Evolutionary conservation across 1,139 yeast genomes (phyloP).

Genomic region (Scheffersomyces insectosa): DNA sequence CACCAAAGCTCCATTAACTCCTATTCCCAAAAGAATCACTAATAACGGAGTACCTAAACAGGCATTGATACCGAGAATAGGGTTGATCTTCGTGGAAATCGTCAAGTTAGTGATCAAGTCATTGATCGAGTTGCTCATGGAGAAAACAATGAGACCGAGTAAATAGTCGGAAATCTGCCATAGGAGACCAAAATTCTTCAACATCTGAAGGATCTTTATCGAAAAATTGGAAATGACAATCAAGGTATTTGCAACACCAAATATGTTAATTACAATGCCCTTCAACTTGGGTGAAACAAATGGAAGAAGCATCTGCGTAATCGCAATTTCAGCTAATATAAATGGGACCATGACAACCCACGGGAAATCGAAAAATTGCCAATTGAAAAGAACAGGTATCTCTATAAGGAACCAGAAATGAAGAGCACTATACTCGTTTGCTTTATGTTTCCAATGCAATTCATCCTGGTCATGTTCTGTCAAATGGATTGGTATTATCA

Average conservation of each 20-base stretch:
- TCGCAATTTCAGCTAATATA: constrained; percentile 4
- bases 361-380: constrained; percentile 15
- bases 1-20: constrained; percentile 33
- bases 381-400: constrained; percentile 19
- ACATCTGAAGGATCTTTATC: constrained; percentile 24
- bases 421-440: constrained; percentile 3
- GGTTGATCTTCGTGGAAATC: constrained; percentile 33
- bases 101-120: constrained; percentile 45
- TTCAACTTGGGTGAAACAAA: constrained; percentile 3
- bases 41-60: constrained; percentile 46
- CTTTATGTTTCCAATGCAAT: constrained; percentile 1
- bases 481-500: constrained; percentile 21
- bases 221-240: constrained; percentile 32
- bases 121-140: constrained; percentile 41
- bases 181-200: constrained; percentile 41
- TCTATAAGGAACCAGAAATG: constrained; percentile 23
- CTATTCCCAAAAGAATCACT: constrained; percentile 40
- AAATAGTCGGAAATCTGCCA: constrained; percentile 39
- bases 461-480: constrained; percentile 5
- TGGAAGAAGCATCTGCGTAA: constrained; percentile 5
- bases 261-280: constrained; percentile 11
- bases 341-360: constrained; percentile 11
- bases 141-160: constrained; percentile 42
- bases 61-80: constrained; percentile 40
- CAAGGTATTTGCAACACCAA: constrained; percentile 30